phyloP scores from a whole-genome alignment of 2,329 filamentous ascomycete genomes.

The Colletotrichum coccodes region DNA sequence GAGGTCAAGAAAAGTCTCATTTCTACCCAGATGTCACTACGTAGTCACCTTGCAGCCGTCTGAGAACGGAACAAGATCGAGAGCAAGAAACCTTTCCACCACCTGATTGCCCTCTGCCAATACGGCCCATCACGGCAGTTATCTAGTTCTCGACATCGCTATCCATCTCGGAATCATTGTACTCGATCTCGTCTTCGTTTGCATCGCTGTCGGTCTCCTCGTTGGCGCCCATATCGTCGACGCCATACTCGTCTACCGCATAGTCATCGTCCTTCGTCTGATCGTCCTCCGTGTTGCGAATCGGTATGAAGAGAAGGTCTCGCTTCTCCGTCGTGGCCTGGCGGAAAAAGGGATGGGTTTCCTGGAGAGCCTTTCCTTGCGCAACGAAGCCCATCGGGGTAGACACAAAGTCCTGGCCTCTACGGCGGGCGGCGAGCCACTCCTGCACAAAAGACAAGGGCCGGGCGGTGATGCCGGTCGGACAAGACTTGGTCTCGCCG shows the following conservation, averaged over 20 bases:
- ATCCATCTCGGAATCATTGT: conserved; percentile 29
- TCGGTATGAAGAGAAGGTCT: conserved; percentile 26
- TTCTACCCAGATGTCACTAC: too few species aligned
- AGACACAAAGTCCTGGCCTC: conserved; percentile 66
- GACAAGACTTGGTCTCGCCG: neutral
- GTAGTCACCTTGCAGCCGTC: too few species aligned
- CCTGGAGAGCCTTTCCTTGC: conserved; percentile 58
- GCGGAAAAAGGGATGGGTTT: conserved; percentile 63
- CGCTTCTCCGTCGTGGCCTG: conserved; percentile 8
- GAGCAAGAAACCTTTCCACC: too few species aligned
- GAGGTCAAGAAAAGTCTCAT: too few species aligned
- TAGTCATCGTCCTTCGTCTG: conserved; percentile 4
- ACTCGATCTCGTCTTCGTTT: conserved; percentile 27
- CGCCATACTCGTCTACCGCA: conserved; percentile 1
- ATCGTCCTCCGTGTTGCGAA: neutral
- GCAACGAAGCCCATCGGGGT: conserved; percentile 69
- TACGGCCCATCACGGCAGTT: too few species aligned
- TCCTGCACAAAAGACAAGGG: conserved; percentile 62
- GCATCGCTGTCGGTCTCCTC: conserved; percentile 22
- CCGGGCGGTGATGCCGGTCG: conserved; percentile 40
- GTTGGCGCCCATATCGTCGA: conserved; percentile 30
- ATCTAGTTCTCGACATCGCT: neutral
- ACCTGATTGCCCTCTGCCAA: too few species aligned
- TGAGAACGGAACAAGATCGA: too few species aligned
- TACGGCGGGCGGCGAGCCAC: conserved; percentile 64